Percentiles rank a stretch among this genome's conserved stretches.
phyloP scores from a whole-genome alignment of 306 rosid genomes.

The Castanospermum australe region DNA sequence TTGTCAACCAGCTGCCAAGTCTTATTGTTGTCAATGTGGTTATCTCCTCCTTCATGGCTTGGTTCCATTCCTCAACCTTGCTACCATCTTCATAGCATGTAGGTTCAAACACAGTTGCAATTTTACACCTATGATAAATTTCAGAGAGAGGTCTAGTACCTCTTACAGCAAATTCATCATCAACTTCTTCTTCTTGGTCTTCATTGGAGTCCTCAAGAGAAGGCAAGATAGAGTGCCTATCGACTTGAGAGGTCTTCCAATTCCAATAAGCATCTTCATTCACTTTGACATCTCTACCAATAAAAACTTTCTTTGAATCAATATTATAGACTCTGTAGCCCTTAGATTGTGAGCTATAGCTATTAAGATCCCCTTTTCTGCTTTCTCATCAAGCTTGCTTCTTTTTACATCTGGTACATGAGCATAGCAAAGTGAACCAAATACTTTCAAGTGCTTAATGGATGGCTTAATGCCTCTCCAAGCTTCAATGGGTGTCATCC shows the following conservation, averaged over 20 bases:
- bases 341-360: background rate
- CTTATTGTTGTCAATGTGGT: background rate
- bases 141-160: background rate
- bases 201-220: background rate
- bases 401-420: too few relatives aligned
- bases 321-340: background rate
- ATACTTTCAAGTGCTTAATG: too few relatives aligned
- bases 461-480: too few relatives aligned
- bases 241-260: background rate
- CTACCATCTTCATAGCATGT: background rate
- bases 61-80: background rate
- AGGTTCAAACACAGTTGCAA: background rate
- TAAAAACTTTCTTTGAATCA: background rate
- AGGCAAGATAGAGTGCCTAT: background rate
- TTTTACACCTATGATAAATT: background rate
- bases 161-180: background rate
- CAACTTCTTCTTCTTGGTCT: background rate
- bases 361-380: background rate
- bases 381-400: background rate
- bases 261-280: background rate
- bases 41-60: background rate
- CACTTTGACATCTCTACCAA: background rate
- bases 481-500: too few relatives aligned
- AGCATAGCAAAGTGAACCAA: too few relatives aligned
- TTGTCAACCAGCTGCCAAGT: background rate